Evolutionary conservation across 768 basidiomycete genomes (phyloP), one percentile per base, ranked within the genome.

Genomic region (Boletus tylopilopsis): DNA sequence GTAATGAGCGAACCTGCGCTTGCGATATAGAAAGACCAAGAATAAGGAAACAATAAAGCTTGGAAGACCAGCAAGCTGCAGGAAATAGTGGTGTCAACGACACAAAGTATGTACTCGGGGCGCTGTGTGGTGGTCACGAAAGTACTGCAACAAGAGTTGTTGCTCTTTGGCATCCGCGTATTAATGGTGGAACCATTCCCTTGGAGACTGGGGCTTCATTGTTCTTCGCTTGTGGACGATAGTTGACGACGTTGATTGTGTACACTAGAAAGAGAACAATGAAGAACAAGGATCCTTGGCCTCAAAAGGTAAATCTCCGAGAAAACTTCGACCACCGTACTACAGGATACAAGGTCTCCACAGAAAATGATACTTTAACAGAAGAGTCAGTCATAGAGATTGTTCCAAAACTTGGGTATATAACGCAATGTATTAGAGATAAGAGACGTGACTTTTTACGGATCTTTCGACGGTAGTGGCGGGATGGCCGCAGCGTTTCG

Each of bases 401-500:
- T 27, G 37, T 47, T n/a, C 47, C 48, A 53, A 32, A 41, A 33
- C 27, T 40, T 27, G 57, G 66, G 57, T 68, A 66, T 60, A 68
- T 62, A 18, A 23, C 51, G 45, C 51, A 54, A 54, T 53, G 60
- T 59, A 64, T 64, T 42, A 50, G 44, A 54, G 36, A 53, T 55
- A 49, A 19, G 38, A 41, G 4, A 37, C 33, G 41, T 24, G 32
- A 30, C 25, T 25, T 33, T 47, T 45, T 50, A 65, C 23, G 57
- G 40, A 23, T 51, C 51, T 18, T 50, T 51, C 5, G 65, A 47
- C 8, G 72, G 68, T 21, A 72, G 53, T 3, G 63, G 50, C 6
- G 66, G 69, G 18, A 73, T 27, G 22, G 60, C 50, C 33, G 65
- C 65, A 25, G 42, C 47, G 9, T 61, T 56, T 30, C 42, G 67